Evolutionary conservation across 164 flowering plant genomes (phyloP).

Genomic region (Nelumbo lutea): DNA sequence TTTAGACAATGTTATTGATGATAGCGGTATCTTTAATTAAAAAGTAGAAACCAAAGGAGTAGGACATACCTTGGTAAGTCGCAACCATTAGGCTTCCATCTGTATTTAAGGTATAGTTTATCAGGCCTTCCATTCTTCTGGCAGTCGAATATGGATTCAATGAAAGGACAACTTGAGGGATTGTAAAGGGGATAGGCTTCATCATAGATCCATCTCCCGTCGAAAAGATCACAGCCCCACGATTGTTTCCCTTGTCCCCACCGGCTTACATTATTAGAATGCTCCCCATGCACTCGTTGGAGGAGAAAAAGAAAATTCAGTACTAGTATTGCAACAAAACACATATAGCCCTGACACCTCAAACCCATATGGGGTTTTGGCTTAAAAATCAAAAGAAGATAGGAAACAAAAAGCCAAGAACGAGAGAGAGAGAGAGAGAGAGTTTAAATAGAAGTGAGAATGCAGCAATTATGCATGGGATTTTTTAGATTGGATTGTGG

Average conservation of each 20-base stretch:
- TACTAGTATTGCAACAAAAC: too few relatives aligned
- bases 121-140: constrained; percentile 46
- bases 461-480: too few relatives aligned
- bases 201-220: constrained; percentile 45
- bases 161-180: constrained; percentile 36
- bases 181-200: constrained; percentile 38
- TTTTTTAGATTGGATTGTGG: too few relatives aligned
- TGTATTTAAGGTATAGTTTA: constrained; percentile 30
- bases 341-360: too few relatives aligned
- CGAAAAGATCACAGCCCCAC: constrained; percentile 31
- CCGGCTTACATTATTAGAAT: background rate
- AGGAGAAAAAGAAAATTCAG: too few relatives aligned
- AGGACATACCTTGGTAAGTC: constrained; percentile 28
- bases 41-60: background rate
- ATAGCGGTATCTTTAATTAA: too few relatives aligned
- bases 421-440: too few relatives aligned
- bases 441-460: too few relatives aligned
- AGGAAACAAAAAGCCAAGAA: too few relatives aligned
- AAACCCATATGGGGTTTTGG: too few relatives aligned
- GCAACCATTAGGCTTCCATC: constrained; percentile 47
- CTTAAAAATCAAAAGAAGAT: too few relatives aligned
- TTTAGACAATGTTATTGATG: too few relatives aligned
- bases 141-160: constrained; percentile 40
- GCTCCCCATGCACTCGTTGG: background rate
- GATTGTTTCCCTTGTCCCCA: background rate